Evolutionary conservation across 2,329 filamentous ascomycete genomes (phyloP).

Genomic region (Pestalotiopsis sp.): DNA sequence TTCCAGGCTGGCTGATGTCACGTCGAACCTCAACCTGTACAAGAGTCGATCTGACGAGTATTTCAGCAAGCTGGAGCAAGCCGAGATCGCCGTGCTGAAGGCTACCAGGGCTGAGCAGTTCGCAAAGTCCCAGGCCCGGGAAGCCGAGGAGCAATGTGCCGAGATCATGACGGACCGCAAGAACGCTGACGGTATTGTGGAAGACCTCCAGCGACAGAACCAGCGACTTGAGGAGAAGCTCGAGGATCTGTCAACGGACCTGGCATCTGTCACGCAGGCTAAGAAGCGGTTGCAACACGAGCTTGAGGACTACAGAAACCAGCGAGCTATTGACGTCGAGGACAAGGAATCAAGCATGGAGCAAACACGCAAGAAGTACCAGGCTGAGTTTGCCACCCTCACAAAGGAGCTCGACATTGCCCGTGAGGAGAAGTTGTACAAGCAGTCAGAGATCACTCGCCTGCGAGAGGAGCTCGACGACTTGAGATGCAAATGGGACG

Average conservation of each 20-base stretch:
- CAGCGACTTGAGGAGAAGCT: slow-evolving; percentile 88
- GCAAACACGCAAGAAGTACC: slow-evolving; percentile 96
- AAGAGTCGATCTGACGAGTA: slow-evolving; percentile 93
- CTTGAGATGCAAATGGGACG: slow-evolving; percentile 93
- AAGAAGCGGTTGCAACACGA: slow-evolving; percentile 96
- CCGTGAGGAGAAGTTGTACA: slow-evolving; percentile 83
- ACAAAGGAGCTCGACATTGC: slow-evolving; percentile 93
- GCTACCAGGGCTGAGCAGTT: slow-evolving; percentile 91
- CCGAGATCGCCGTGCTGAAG: slow-evolving; percentile 92
- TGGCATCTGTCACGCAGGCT: slow-evolving; percentile 80
- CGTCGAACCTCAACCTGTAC: slow-evolving; percentile 82
- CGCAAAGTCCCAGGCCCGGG: slow-evolving; percentile 82
- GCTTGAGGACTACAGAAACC: slow-evolving; percentile 93
- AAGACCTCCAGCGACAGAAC: slow-evolving; percentile 86
- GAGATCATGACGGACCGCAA: slow-evolving; percentile 90
- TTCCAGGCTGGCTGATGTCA: slow-evolving; percentile 81
- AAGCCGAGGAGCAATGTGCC: slow-evolving; percentile 88
- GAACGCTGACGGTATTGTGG: slow-evolving; percentile 82
- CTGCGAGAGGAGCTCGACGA: slow-evolving; percentile 96
- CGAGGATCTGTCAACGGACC: slow-evolving; percentile 87
- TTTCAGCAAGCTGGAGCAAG: slow-evolving; percentile 95
- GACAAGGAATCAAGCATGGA: slow-evolving; percentile 96
- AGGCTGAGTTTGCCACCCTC: slow-evolving; percentile 84
- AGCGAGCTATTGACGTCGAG: slow-evolving; percentile 93
- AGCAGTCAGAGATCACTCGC: slow-evolving; percentile 81